phyloP scores from a whole-genome alignment of 2,329 filamentous ascomycete genomes.

The Colletotrichum abscissum region DNA sequence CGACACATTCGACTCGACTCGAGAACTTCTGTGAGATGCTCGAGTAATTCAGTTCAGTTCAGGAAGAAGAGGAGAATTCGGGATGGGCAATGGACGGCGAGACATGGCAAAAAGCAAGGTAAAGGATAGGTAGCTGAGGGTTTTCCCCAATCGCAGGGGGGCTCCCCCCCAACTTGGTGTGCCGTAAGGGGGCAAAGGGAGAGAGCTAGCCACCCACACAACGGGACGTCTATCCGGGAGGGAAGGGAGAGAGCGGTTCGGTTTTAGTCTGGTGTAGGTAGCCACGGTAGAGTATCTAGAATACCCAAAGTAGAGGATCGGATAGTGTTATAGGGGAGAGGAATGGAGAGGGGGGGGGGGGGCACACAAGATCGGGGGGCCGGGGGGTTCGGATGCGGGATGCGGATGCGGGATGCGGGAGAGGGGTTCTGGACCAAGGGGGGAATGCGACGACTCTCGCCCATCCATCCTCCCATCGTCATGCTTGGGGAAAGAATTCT shows the following conservation, averaged over 20 bases:
- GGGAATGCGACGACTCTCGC: no score
- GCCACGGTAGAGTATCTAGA: neutral
- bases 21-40: neutral
- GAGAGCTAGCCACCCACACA: neutral
- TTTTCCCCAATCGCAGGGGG: neutral
- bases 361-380: neutral
- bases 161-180: neutral
- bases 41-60: neutral
- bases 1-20: neutral
- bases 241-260: conserved; percentile 18
- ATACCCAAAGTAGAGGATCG: neutral
- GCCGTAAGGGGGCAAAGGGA: conserved; percentile 11
- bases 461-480: neutral
- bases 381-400: neutral
- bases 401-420: neutral
- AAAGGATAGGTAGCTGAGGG: neutral
- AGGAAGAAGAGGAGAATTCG: no score
- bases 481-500: neutral
- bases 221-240: conserved; percentile 9
- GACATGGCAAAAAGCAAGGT: neutral
- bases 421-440: neutral
- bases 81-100: neutral
- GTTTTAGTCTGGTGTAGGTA: neutral
- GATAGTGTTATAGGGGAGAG: conserved; percentile 9
- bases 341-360: neutral